Percentiles rank a stretch among this genome's conserved stretches.
Evolutionary conservation across 805 yeast species (phyloP).

Genomic region (Ogataea minuta): DNA sequence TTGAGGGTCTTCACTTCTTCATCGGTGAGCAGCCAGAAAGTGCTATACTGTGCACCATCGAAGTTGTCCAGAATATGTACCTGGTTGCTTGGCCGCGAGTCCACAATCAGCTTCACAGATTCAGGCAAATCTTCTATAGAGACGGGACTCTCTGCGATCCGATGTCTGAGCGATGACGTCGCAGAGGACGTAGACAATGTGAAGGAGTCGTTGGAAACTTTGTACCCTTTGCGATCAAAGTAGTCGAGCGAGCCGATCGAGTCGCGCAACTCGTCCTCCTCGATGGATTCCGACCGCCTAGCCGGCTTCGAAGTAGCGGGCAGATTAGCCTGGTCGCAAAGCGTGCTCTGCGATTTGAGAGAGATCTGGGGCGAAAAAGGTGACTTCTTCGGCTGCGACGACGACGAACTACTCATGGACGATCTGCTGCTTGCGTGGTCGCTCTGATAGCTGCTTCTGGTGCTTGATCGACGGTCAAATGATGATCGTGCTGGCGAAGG

Average conservation of each 20-base stretch:
- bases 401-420: conserved; percentile 6
- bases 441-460: conserved; percentile 3
- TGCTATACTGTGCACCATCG: conserved; percentile 25
- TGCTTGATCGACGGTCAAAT: conserved; percentile 1
- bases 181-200: conserved; percentile 4
- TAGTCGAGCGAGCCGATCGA: conserved; percentile 14
- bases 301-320: neutral
- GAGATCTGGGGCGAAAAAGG: conserved; percentile 11
- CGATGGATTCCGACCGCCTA: conserved; percentile 7
- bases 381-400: conserved; percentile 4
- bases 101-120: conserved; percentile 24
- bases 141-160: conserved; percentile 9
- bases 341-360: conserved; percentile 8
- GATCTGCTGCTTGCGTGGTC: conserved; percentile 3
- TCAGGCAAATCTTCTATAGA: conserved; percentile 19
- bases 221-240: conserved; percentile 12
- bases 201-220: conserved; percentile 10
- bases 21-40: conserved; percentile 29
- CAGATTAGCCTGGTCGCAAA: conserved; percentile 4
- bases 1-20: conserved; percentile 24
- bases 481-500: neutral
- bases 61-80: conserved; percentile 24
- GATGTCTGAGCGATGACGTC: conserved; percentile 4
- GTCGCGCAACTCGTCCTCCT: conserved; percentile 16
- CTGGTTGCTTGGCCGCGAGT: conserved; percentile 28